Base-by-base conservation (phyloP, 2,329 filamentous ascomycete species). In the Sporothrix variecibatus region DNA sequence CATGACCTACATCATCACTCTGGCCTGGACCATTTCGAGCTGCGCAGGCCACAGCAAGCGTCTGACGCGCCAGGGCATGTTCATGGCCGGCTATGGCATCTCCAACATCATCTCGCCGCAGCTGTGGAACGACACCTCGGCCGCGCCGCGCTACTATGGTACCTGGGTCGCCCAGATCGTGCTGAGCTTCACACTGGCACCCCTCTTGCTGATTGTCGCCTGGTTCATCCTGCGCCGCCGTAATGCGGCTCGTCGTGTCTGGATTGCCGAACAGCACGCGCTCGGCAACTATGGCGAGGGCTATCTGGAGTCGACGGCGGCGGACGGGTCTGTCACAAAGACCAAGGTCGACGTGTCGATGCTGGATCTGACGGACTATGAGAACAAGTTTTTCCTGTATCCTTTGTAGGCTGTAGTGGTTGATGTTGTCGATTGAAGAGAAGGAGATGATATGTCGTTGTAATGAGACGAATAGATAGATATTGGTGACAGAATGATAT, bases 361-460 rank as follows among this genome's bases (percentile, higher is more conserved):
- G 43, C n/a, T 83, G 74, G 81, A 84, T 60, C 72, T 84, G 64
- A 84, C 82, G 1, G 83, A 84, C 70, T 34, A 83, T 65, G 81
- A 84, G 72, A 84, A 83, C 68, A 81, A 78, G 34, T 80, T 79
- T 72, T 84, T 84, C 31, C 79, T 83, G 6, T 84, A 84, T 72
- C 79, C 79, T 0, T 38, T 80, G 49, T 80, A 68, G 40, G 62
- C 1, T 23, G 23, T 46, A 38, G 40, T 28, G n/a, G 12, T 53
- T 23, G n/a, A 12, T 34, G 56, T 15, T 58, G 56, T 64, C 23
- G 60, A 15, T 1, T 20, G 20, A 4, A 56, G 26, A 34, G 51
- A 53, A 4, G 51, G 8, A 26, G 51, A 53, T 8, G 4, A 9
- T 6, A 34, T 31, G 26, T 60, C 51, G 56, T 31, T 31, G 53